Evolutionary conservation across 1,139 yeast genomes (phyloP), one percentile per base, ranked within the genome.

Genomic region (Scheffersomyces titani): DNA sequence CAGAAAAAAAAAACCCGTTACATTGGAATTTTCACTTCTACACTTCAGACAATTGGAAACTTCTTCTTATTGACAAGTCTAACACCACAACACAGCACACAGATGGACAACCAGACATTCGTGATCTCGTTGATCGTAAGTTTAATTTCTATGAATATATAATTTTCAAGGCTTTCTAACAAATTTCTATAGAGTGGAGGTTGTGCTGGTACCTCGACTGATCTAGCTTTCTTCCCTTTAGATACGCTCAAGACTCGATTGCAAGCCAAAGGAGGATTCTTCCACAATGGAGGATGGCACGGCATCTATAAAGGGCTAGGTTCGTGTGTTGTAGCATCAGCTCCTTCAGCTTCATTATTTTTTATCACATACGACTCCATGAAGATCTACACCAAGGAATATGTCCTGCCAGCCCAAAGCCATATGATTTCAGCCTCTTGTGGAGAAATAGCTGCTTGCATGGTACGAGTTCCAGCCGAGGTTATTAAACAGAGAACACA

Each of bases 401-500:
- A 61, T 52, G 61, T 74, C 40, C 70, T 69, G 60, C 84, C 88
- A 7, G 68, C 78, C 0, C 65, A 80, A 47, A 70, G 78, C 58
- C 98, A 94, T 69, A 93, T 94, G 98, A 62, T 85, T 3, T 82
- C 96, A 16, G 97, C 98, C 0, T 88, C 97, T 1, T 69, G 87
- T 40, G 99, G 99, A 53, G 99, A 94, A 70, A 78, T 93, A 9
- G 89, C 96, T 1, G 99, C 99, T 0, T 94, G 99, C 69, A 73
- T 89, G 56, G 96, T 94, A 1, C 80, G 99, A 57, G 99, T 96
- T 0, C 99, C 99, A 0, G 97, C 97, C 0, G 99, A 94, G 68
- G 97, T 94, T 45, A 86, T 94, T 67, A 94, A 96, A 71, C 99
- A 94, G 72, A 80, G 98, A 57, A 90, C 98, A 0, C 99, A 94